These are phyloP conservation scores for Zygosaccharomyces lentus DNA, from an alignment of 805 yeast species.

Conservation along the genomic window DNA sequence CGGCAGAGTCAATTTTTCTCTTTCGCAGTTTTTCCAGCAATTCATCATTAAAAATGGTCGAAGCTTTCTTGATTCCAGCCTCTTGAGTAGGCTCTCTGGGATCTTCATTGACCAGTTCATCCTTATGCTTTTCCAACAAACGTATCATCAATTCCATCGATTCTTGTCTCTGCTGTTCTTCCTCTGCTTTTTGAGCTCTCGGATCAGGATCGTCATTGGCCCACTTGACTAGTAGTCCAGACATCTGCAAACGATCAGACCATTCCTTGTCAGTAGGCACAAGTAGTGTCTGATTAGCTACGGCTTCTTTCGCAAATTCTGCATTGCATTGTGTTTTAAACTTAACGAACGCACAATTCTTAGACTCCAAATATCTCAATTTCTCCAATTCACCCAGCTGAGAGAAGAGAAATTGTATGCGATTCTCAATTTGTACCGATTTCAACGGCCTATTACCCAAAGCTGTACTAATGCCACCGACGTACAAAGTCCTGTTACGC, in stretches of 20 bases:
- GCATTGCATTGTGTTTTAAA: conserved; percentile 67
- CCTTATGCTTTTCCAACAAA: conserved; percentile 18
- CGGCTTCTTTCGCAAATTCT: conserved; percentile 93
- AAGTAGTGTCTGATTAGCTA: conserved; percentile 75
- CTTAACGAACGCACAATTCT: conserved; percentile 76
- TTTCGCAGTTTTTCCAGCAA: conserved; percentile 11
- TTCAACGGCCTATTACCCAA: conserved; percentile 39
- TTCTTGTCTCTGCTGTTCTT: conserved; percentile 25
- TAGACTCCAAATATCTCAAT: conserved; percentile 54
- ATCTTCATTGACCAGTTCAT: neutral
- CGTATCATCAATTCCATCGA: conserved; percentile 26
- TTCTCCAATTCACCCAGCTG: conserved; percentile 75
- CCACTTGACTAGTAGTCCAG: conserved; percentile 59
- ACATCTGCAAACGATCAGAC: conserved; percentile 51
- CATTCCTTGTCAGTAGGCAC: conserved; percentile 38
- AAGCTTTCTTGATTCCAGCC: neutral
- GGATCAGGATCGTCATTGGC: conserved; percentile 88
- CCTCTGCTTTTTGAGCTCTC: conserved; percentile 27
- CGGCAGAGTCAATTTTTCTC: conserved; percentile 5
- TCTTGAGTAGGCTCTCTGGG: neutral
- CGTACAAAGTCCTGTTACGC: conserved; percentile 69
- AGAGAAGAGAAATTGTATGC: conserved; percentile 44
- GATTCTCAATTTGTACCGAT: conserved; percentile 37
- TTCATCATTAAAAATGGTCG: conserved; percentile 5
- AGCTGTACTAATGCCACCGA: conserved; percentile 53